Evolutionary conservation across 352 stramenopile genomes (phyloP), one percentile per base, ranked within the genome.

Genomic region (Phytophthora kernoviae): DNA sequence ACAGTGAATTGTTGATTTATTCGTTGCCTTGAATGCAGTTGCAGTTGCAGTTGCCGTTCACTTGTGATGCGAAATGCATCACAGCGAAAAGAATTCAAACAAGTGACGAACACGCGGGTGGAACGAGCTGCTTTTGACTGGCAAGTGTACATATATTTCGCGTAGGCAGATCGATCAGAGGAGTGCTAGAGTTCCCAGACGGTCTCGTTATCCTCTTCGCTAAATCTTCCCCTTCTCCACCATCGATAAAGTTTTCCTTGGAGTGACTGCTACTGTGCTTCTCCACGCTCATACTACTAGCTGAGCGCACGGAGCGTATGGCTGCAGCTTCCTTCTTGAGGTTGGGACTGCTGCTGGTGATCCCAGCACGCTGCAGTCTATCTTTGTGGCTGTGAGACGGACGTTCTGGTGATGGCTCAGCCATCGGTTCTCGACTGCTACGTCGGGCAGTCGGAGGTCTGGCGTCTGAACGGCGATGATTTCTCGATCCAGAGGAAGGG

Each of bases 101-200:
- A 30, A 7, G 24, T 30, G 24, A 30, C 24, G 24, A 30, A 30
- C 24, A n/a, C n/a, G n/a, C n/a, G n/a, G n/a, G n/a, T n/a, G n/a
- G n/a, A n/a, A n/a, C 6, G 24, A 30, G 24, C 24, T 30, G 24
- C 6, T n/a, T n/a, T n/a, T n/a, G n/a, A n/a, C n/a, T 30, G 24
- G 24, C 3, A 30, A 30, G 6, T 30, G 24, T 30, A 30, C 24
- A 30, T 30, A 30, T 30, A 30, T 30, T 30, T 30, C 24, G 24
- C 24, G 24, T 30, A n/a, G n/a, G n/a, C n/a, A n/a, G n/a, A n/a
- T n/a, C n/a, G 18, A 21, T 43, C 37, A 43, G 3, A 43, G 5
- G 6, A 15, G 5, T 2, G 18, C 58, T 69, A 75, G 22, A 75
- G 54, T 54, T 75, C 67, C 67, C 67, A 75, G 45, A 75, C 67